These are phyloP conservation scores for Aspergillus viridinutans DNA, from an alignment of 2,329 filamentous ascomycete species.

Conservation along the genomic window DNA sequence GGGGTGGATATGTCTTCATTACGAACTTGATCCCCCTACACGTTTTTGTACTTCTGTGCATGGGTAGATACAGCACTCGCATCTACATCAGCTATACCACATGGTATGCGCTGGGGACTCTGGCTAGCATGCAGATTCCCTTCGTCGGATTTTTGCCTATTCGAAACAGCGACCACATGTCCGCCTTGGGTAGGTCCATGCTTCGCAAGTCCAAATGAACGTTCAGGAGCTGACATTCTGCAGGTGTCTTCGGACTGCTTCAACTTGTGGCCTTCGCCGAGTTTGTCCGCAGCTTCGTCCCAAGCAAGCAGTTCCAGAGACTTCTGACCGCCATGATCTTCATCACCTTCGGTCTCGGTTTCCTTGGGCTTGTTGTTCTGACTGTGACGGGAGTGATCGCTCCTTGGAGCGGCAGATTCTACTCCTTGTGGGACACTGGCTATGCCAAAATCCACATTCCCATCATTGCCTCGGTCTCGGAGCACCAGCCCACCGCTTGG, in stretches of 20 bases:
- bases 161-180: slow-evolving; percentile 97
- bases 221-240: slow-evolving; percentile 15
- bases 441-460: slow-evolving; percentile 99
- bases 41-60: slow-evolving; percentile 87
- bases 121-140: slow-evolving; percentile 98
- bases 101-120: slow-evolving; percentile 92
- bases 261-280: slow-evolving; percentile 91
- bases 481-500: slow-evolving; percentile 98
- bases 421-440: slow-evolving; percentile 97
- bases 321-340: slow-evolving; percentile 75
- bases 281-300: slow-evolving; percentile 81
- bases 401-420: slow-evolving; percentile 97
- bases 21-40: slow-evolving; percentile 95
- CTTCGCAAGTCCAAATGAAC: neutral
- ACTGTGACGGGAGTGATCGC: slow-evolving; percentile 89
- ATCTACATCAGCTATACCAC: slow-evolving; percentile 96
- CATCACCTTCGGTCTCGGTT: slow-evolving; percentile 66
- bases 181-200: slow-evolving; percentile 68
- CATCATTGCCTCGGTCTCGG: slow-evolving; percentile 98
- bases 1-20: slow-evolving; percentile 99
- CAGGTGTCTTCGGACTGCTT: slow-evolving; percentile 90
- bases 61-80: slow-evolving; percentile 92
- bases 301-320: slow-evolving; percentile 89
- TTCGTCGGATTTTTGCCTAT: slow-evolving; percentile 97
- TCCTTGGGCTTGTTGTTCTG: slow-evolving; percentile 71